These are phyloP conservation scores for Lecanicillium sp. DNA, from an alignment of 2,329 filamentous ascomycete genomes.

Conservation along the genomic window DNA sequence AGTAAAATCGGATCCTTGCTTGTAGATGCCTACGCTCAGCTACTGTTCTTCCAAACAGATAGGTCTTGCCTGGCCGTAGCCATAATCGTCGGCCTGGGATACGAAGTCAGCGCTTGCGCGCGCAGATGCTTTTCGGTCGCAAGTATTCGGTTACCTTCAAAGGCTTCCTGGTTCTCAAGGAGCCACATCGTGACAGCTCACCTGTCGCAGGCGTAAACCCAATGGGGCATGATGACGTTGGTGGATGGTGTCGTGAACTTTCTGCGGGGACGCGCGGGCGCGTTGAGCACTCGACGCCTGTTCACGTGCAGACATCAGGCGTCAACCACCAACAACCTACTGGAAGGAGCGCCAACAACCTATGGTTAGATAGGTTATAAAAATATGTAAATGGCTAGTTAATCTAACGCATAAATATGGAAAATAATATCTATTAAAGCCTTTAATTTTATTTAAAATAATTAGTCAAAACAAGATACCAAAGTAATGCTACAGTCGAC, in stretches of 20 bases:
- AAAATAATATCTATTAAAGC: too few relatives aligned
- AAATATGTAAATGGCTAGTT: too few relatives aligned
- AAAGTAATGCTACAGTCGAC: too few relatives aligned
- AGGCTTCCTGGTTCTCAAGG: conserved; percentile 49
- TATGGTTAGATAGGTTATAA: too few relatives aligned
- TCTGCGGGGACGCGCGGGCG: conserved; percentile 8
- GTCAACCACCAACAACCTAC: too few relatives aligned
- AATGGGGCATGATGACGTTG: conserved; percentile 4
- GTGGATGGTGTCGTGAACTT: conserved; percentile 6
- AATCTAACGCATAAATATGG: too few relatives aligned
- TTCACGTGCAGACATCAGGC: conserved; percentile 11
- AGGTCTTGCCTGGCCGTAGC: conserved; percentile 78
- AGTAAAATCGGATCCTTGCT: not conserved
- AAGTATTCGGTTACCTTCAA: conserved; percentile 30
- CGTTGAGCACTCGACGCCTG: conserved; percentile 12
- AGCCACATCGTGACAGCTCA: conserved; percentile 49
- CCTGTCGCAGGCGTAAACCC: not conserved
- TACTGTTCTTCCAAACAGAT: conserved; percentile 75
- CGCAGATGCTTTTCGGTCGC: too few relatives aligned
- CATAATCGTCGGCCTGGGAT: conserved; percentile 52
- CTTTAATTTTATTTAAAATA: too few relatives aligned
- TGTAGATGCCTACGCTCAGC: conserved; percentile 46
- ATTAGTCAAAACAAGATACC: too few relatives aligned
- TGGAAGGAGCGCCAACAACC: too few relatives aligned
- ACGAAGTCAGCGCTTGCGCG: conserved; percentile 7